These are phyloP conservation scores for Globisporangium nodosum DNA, from an alignment of 352 stramenopile species.

Conservation along the genomic window DNA sequence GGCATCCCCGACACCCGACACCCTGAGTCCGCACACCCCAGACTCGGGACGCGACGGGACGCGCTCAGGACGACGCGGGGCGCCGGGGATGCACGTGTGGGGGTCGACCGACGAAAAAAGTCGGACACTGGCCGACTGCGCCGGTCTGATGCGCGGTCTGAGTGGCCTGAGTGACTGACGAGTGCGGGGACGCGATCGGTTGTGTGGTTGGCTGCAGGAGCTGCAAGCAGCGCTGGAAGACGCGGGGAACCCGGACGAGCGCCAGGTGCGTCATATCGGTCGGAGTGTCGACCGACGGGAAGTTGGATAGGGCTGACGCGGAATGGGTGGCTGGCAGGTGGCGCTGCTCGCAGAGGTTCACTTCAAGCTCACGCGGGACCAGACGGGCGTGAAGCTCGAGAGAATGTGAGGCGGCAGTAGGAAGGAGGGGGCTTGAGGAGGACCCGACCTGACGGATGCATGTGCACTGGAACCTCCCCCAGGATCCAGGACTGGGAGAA, in stretches of 20 bases:
- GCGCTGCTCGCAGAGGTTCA: slow-evolving; percentile 73
- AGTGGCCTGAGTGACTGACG: not conserved
- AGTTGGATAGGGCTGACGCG: too few species aligned
- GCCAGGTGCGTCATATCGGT: slow-evolving; percentile 29
- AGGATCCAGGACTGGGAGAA: slow-evolving; percentile 85
- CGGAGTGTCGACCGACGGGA: not conserved
- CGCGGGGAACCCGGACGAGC: slow-evolving; percentile 32
- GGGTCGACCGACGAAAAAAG: too few species aligned
- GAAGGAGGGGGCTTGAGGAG: too few species aligned
- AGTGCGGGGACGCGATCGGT: not conserved
- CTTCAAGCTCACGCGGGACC: slow-evolving; percentile 74
- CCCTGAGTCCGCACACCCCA: too few species aligned
- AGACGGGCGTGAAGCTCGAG: slow-evolving; percentile 68
- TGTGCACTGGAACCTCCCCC: not conserved
- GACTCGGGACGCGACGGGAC: too few species aligned
- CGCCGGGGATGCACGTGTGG: too few species aligned
- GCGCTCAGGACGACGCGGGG: too few species aligned
- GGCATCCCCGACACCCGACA: too few species aligned
- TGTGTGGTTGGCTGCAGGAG: slow-evolving; percentile 25
- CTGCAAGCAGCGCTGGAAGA: slow-evolving; percentile 55
- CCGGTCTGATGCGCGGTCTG: not conserved
- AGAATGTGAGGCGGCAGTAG: slow-evolving; percentile 47
- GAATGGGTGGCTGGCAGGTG: slow-evolving; percentile 24
- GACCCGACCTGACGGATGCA: not conserved
- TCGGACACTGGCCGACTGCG: too few species aligned